Evolutionary conservation across 768 basidiomycete species (phyloP), one percentile per base, ranked within the genome.

Genomic region (Sarcodon aspratus): DNA sequence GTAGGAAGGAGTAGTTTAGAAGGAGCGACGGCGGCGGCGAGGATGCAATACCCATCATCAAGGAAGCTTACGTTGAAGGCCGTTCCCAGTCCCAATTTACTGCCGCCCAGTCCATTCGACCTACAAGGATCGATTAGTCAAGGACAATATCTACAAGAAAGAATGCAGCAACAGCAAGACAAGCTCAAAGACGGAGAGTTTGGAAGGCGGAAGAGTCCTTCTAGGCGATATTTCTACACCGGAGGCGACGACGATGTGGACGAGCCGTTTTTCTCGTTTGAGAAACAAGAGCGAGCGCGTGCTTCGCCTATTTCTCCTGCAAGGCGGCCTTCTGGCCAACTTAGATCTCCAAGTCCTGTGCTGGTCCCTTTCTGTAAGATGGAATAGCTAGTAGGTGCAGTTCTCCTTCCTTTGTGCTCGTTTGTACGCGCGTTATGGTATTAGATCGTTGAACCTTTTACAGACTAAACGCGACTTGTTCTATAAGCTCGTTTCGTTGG

Each of bases 51-150:
- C 40, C 13, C 40, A 9, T 17, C 17, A 2, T 42, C 27, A 9
- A 17, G 17, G 17, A 57, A 55, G 54, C 36, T 53, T 9, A 50
- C 35, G 52, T 58, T 63, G 27, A 48, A 56, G 48, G 62, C 61
- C 18, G 48, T 63, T 8, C 61, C 62, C 7, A 57, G 57, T 40
- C 61, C 62, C 1, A 48, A 54, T 17, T 54, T 63, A 11, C 42
- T 46, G 6, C 62, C 62, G 33, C 60, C 62, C 1, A 57, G 56
- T 36, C 62, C 62, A 50, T 60, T 63, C 49, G 40, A 42, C 2
- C 11, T 42, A 9, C 13, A 13, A 17, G 40, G 13, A 13, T 27
- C 21, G 21, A 27, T 27, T 27, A 5, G 21, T 27, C 21, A 27
- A 27, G 21, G 40, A 5, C 40, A 13, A 42, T 9, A 13, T 27